Base-by-base conservation (phyloP, 1,284 basidiomycete genomes). In the Cutaneotrichosporon sp. region DNA sequence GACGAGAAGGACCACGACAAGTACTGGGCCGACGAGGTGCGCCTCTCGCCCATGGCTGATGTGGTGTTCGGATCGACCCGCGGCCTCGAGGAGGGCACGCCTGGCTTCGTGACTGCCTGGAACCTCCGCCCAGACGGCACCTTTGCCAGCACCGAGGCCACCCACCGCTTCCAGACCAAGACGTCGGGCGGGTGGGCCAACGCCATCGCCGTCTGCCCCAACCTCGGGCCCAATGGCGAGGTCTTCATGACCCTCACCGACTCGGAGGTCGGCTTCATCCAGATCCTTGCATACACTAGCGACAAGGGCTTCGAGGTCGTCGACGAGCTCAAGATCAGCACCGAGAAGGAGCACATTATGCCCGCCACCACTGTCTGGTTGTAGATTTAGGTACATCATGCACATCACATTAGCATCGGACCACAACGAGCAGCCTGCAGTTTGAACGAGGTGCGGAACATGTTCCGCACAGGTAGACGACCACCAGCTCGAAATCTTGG, bases 181-280 rank as follows among this genome's bases (percentile, higher is more conserved):
- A 80, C 79, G 0, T 71, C 67, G 3, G 80, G 80, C n/a, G 80
- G 80, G 2, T 80, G 79, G 79, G 80, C 80, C 1, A 80, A 81
- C 59, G 79, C 79, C 0, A 77, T 81, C 31, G 74, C 77, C 54
- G 73, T 76, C 1, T 75, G 75, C 31, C 75, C 78, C 20, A 64
- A 61, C 10, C 31, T 62, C 1, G 64, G 71, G 14, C 50, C 58
- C 3, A 36, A 58, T 0, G 69, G 66, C 0, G 62, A 69, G 56
- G 69, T 73, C 9, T 80, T 68, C 49, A 66, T 78, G 34, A 74
- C 70, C 4, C 64, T 80, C 18, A 80, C 79, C 18, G 76, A 78
- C 55, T 76, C 73, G 53, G 77, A 79, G 63, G 67, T 72, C 47
- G 79, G 78, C 16, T 69, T 72, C 20, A 67, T 81, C 16, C 65